A percentile compares a stretch with the other conserved stretches of the same genome.
These are phyloP conservation scores for Calendula officinalis DNA, from an alignment of 129 eudicot genomes.

Conservation along the genomic window DNA sequence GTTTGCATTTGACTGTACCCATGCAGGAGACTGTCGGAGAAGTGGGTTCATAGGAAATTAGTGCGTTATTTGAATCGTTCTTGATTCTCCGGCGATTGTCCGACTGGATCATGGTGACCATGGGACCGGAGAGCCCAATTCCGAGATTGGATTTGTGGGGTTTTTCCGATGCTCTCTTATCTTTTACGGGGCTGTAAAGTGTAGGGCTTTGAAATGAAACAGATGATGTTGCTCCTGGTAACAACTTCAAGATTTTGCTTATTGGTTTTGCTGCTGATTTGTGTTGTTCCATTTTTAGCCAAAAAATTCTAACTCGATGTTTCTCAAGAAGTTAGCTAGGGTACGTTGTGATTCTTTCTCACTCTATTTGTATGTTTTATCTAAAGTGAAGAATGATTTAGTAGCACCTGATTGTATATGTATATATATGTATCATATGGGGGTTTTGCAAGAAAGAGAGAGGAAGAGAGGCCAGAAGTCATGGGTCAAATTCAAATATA, in stretches of 20 bases:
- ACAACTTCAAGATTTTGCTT: conserved; percentile 51
- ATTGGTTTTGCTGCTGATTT: conserved; percentile 34
- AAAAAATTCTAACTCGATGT: neutral
- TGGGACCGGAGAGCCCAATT: conserved; percentile 55
- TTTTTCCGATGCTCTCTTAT: conserved; percentile 25
- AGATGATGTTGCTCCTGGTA: conserved; percentile 54
- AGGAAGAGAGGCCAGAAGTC: too few species aligned
- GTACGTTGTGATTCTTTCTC: conserved; percentile 1
- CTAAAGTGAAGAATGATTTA: conserved; percentile 7
- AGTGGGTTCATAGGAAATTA: conserved; percentile 47
- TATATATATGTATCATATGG: too few species aligned
- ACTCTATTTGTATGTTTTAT: conserved; percentile 9
- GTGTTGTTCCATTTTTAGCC: conserved; percentile 33
- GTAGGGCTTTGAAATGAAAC: conserved; percentile 45
- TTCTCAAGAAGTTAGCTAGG: neutral
- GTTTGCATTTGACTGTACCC: conserved; percentile 82
- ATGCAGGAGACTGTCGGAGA: conserved; percentile 81
- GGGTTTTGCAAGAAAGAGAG: too few species aligned
- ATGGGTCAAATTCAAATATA: too few species aligned
- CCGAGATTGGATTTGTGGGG: conserved; percentile 41
- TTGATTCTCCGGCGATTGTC: conserved; percentile 44
- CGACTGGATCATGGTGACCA: conserved; percentile 41
- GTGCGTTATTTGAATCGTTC: conserved; percentile 32
- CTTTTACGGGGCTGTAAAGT: conserved; percentile 48
- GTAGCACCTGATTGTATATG: neutral